These are phyloP conservation scores for Fusarium brachygibbosum DNA, from an alignment of 2,329 filamentous ascomycete species.

Conservation along the genomic window DNA sequence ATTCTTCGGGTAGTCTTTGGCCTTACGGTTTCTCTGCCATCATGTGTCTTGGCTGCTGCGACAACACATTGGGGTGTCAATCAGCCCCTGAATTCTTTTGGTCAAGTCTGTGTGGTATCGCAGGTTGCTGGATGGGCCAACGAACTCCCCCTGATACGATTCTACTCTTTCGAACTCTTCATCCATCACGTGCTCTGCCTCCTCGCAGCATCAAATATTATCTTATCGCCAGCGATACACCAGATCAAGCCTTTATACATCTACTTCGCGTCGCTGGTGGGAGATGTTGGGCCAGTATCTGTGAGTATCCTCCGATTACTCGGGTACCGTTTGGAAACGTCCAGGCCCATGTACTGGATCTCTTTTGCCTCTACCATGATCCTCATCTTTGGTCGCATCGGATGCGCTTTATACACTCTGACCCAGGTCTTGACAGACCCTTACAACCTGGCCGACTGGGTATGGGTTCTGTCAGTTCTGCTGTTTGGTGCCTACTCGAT, in stretches of 20 bases:
- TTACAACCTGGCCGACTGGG: conserved; percentile 40
- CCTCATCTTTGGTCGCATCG: conserved; percentile 32
- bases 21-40: conserved; percentile 41
- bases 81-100: conserved; percentile 35
- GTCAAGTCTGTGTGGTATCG: conserved; percentile 45
- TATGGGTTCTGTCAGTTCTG: conserved; percentile 37
- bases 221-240: conserved; percentile 42
- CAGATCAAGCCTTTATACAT: conserved; percentile 48
- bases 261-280: conserved; percentile 45
- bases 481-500: conserved; percentile 45
- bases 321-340: conserved; percentile 32
- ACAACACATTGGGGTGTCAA: conserved; percentile 43
- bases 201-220: conserved; percentile 39
- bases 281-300: conserved; percentile 42
- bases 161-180: conserved; percentile 42
- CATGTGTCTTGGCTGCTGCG: conserved; percentile 34
- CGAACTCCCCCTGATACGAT: conserved; percentile 33
- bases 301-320: conserved; percentile 39
- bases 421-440: conserved; percentile 41
- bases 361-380: conserved; percentile 31
- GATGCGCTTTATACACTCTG: conserved; percentile 35
- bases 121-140: conserved; percentile 45
- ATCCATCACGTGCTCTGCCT: conserved; percentile 47
- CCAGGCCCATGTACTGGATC: conserved; percentile 31
- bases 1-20: conserved; percentile 48